Evolutionary conservation across 176 grass and related monocot genomes (phyloP), one percentile per base, ranked within the genome.

Genomic region (Aegilops bicornis): DNA sequence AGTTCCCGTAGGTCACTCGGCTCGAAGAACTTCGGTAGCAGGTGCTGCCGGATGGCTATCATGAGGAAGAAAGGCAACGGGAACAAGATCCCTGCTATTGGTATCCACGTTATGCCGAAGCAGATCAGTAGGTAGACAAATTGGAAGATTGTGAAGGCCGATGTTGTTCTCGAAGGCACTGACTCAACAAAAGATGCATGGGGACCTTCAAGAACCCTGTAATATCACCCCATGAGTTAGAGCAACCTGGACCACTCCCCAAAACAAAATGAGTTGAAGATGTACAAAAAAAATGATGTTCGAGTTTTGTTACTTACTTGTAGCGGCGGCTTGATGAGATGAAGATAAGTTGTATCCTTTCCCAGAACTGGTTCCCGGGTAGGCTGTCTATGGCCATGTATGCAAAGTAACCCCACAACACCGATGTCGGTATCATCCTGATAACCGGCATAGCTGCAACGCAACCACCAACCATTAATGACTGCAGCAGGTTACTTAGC

Each of bases 61-160:
- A 98, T 89, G 62, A 98, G 84, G 86, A 98, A 98, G 84, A 98
- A 98, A 58, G 93, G 93, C 61, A 98, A 20, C 1, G 93, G 96
- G 64, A 98, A 98, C 10, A 98, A 69, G 62, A 95, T 88, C 47
- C 96, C 96, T 22, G 88, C 96, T 59, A 95, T 84, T 1, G 96
- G 96, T 87, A 98, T 98, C 96, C 93, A 95, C n/a, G 93, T 98
- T 85, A 93, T 92, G 29, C 96, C 93, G 6, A 98, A 95, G 79
- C 96, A 98, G 65, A 95, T 54, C 56, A 98, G 56, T 11, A 98
- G 88, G 72, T 98, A 98, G 15, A 87, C 73, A 8, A 98, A 80
- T 77, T 98, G 96, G 70, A 98, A 92, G 50, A 95, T 63, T 4
- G 96, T 98, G 88, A 98, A 98, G 6, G 23, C 76, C 3, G 88